These are phyloP conservation scores for Dothistroma pini DNA, from an alignment of 2,329 filamentous ascomycete species.

Conservation along the genomic window DNA sequence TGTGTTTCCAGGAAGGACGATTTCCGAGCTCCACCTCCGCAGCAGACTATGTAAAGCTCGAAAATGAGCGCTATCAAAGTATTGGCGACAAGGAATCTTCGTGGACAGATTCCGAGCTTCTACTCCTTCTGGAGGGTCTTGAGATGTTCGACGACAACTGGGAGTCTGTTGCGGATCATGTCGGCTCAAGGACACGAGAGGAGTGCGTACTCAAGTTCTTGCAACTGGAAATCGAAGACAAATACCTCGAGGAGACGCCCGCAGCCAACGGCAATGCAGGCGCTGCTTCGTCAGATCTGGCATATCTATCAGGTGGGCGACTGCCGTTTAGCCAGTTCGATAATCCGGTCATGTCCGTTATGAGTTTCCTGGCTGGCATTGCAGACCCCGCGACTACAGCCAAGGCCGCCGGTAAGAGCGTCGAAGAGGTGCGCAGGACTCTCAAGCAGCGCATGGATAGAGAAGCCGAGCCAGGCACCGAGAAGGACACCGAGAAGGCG, in stretches of 20 bases:
- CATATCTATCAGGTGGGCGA: constrained; percentile 66
- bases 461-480: constrained; percentile 46
- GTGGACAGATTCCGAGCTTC: constrained; percentile 85
- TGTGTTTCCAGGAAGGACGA: constrained; percentile 80
- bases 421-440: constrained; percentile 77
- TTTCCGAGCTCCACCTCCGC: constrained; percentile 75
- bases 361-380: constrained; percentile 87
- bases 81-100: constrained; percentile 79
- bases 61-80: constrained; percentile 78
- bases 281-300: constrained; percentile 46
- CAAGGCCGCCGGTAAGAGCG: constrained; percentile 81
- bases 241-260: constrained; percentile 68
- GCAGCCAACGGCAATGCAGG: constrained; percentile 55
- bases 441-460: constrained; percentile 75
- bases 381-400: constrained; percentile 88
- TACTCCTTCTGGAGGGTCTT: constrained; percentile 85
- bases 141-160: constrained; percentile 96
- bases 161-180: constrained; percentile 87
- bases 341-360: constrained; percentile 94
- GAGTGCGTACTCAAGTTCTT: constrained; percentile 97
- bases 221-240: constrained; percentile 95
- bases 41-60: constrained; percentile 80
- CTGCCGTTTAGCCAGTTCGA: constrained; percentile 89
- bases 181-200: constrained; percentile 85
- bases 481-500: constrained; percentile 48